Base-by-base conservation (phyloP, 306 rosid species). In the Spatholobus suberectus region DNA sequence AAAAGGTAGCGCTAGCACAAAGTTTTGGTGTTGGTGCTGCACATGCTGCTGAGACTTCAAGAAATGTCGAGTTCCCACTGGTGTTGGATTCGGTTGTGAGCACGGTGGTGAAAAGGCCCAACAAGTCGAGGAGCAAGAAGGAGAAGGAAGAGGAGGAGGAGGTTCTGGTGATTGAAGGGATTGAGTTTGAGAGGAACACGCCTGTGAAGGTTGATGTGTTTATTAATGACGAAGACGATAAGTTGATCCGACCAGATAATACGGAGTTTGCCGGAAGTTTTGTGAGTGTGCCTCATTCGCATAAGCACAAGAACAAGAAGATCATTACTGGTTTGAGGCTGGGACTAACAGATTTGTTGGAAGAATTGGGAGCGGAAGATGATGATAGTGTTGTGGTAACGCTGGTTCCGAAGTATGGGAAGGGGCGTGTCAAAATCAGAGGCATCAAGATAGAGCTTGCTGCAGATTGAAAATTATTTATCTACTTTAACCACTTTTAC, bases 231-330 rank as follows among this genome's bases (percentile, higher is more conserved):
- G 97, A 92, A 75, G 93, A 92, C 51, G 97, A 90, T 9, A 67
- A 1, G 43, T 78, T 79, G 3, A 76, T 80, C 3, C 40, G 85
- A 1, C 86, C 97, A 0, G 85, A 49, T 4, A 85, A 90, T 35
- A 88, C 91, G 0, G 98, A 94, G 86, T 94, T 89, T 73, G 97
- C 94, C 0, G 98, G 98, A 0, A 92, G 98, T 73, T 94, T 90
- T 82, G 93, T 94, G 79, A 94, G 24, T 21, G 90, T 92, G 23
- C 92, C 96, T 0, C 98, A 92, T 70, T 75, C 73, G 32, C 89
- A 86, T 27, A 71, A 79, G 34, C 83, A 90, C 24, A 74, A 75
- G 43, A 85, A 83, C 34, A 83, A 74, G 84, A 89, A 76, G 47
- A 40, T 62, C 0, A 78, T 20, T 0, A 94, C 93, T 10, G 1